Evolutionary conservation across 1,284 basidiomycete genomes (phyloP).

Genomic region (Malassezia yamatoensis): DNA sequence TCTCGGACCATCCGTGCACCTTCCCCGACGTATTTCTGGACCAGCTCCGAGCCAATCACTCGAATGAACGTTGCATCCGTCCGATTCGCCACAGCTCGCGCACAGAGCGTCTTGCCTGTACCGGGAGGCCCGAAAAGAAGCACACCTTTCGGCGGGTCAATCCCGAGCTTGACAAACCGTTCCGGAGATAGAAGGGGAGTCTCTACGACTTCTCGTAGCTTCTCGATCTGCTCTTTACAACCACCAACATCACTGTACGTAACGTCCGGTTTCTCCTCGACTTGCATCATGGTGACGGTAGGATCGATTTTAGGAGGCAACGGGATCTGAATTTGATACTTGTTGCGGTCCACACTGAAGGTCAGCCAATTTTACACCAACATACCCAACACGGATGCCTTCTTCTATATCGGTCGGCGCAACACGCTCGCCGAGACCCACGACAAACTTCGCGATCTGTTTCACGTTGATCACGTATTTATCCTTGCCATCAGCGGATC

Average conservation of each 20-base stretch:
- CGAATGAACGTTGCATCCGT: conserved; percentile 99
- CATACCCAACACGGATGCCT: conserved; percentile 97
- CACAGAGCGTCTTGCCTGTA: conserved; percentile 96
- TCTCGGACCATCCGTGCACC: conserved; percentile 98
- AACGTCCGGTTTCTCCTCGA: conserved; percentile 97
- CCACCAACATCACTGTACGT: conserved; percentile 97
- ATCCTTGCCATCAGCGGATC: conserved; percentile 76
- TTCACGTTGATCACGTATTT: conserved; percentile 99
- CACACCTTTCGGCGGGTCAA: conserved; percentile 97
- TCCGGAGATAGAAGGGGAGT: conserved; percentile 82
- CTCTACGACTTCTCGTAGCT: conserved; percentile 95
- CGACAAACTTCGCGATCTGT: conserved; percentile 99
- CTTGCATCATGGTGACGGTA: conserved; percentile 99
- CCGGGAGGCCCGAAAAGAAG: conserved; percentile 89
- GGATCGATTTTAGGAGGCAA: conserved; percentile 99
- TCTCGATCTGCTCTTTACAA: conserved; percentile 99
- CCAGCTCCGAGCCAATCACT: conserved; percentile 94
- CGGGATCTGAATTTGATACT: conserved; percentile 99
- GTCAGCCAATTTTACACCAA: conserved; percentile 11
- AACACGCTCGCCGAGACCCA: conserved; percentile 88
- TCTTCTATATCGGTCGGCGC: conserved; percentile 98
- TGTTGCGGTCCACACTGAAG: conserved; percentile 68
- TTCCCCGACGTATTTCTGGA: conserved; percentile 99
- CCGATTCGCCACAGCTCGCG: conserved; percentile 93
- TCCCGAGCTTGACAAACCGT: conserved; percentile 92